Conservation (phyloP, 352 stramenopile species). For the Thraustotheca clavata region DNA sequence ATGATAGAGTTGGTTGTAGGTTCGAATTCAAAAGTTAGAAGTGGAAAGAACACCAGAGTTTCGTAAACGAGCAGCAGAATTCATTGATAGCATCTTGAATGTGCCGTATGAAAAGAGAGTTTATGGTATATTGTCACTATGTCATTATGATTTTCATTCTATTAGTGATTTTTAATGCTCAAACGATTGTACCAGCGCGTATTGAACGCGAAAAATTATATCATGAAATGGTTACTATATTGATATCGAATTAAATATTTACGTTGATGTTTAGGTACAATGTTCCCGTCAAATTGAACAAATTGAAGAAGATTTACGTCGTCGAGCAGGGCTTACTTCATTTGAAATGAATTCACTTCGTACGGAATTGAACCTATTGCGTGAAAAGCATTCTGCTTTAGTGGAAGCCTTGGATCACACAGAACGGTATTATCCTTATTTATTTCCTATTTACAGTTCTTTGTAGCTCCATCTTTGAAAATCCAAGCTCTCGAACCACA, state of each 20-base stretch:
- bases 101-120: slow-evolving; percentile 72
- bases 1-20: slow-evolving; percentile 28
- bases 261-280: slow-evolving; percentile 16
- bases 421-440: slow-evolving; percentile 27
- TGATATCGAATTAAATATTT: no score
- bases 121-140: slow-evolving; percentile 33
- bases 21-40: slow-evolving; percentile 67
- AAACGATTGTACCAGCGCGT: slow-evolving; percentile 54
- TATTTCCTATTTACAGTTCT: neutral
- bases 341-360: slow-evolving; percentile 71
- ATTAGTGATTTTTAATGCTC: slow-evolving; percentile 44
- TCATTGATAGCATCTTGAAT: slow-evolving; percentile 48
- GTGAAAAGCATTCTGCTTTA: slow-evolving; percentile 47
- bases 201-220: slow-evolving; percentile 69
- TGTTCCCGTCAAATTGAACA: slow-evolving; percentile 3
- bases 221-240: slow-evolving; percentile 39
- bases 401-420: slow-evolving; percentile 45
- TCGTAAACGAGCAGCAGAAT: slow-evolving; percentile 42
- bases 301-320: slow-evolving; percentile 45
- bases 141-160: neutral
- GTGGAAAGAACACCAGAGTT: slow-evolving; percentile 53
- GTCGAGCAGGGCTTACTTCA: slow-evolving; percentile 53
- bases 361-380: slow-evolving; percentile 36
- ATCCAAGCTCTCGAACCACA: slow-evolving; percentile 38
- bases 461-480: slow-evolving; percentile 62